Conservation (phyloP, 2,329 filamentous ascomycete species). For the Fusarium robinianum region DNA sequence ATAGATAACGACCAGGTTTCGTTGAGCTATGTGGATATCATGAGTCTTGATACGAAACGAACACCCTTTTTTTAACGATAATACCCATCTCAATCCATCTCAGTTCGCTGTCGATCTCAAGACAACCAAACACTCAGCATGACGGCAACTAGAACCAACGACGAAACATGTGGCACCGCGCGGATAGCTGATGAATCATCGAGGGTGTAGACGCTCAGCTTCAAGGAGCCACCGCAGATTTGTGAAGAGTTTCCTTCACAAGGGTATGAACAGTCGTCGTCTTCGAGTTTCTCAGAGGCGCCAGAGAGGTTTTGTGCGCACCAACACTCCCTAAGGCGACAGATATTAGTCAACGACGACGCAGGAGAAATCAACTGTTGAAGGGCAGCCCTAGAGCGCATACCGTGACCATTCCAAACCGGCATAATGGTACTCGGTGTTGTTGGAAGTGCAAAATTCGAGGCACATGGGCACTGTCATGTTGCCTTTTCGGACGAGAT, state of each 20-base stretch:
- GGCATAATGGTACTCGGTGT: constrained; percentile 52
- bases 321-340: constrained; percentile 59
- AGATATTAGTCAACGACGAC: too few relatives aligned
- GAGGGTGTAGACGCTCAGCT: constrained; percentile 51
- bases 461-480: constrained; percentile 60
- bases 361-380: too few relatives aligned
- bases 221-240: constrained; percentile 59
- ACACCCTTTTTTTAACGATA: background rate
- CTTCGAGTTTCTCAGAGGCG: constrained; percentile 52
- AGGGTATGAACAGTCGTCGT: constrained; percentile 53
- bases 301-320: constrained; percentile 56
- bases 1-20: too few relatives aligned
- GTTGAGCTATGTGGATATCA: constrained; percentile 21
- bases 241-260: constrained; percentile 58
- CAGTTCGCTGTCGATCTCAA: background rate
- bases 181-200: constrained; percentile 6
- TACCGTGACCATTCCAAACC: constrained; percentile 59
- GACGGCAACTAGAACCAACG: constrained; percentile 5
- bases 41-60: constrained; percentile 6
- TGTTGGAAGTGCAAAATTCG: constrained; percentile 51
- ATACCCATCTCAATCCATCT: too few relatives aligned
- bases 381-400: constrained; percentile 25
- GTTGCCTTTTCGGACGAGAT: constrained; percentile 46
- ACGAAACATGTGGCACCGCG: background rate
- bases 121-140: constrained; percentile 7